Evolutionary conservation across 768 basidiomycete genomes (phyloP).

Genomic region (Piloderma croceum): DNA sequence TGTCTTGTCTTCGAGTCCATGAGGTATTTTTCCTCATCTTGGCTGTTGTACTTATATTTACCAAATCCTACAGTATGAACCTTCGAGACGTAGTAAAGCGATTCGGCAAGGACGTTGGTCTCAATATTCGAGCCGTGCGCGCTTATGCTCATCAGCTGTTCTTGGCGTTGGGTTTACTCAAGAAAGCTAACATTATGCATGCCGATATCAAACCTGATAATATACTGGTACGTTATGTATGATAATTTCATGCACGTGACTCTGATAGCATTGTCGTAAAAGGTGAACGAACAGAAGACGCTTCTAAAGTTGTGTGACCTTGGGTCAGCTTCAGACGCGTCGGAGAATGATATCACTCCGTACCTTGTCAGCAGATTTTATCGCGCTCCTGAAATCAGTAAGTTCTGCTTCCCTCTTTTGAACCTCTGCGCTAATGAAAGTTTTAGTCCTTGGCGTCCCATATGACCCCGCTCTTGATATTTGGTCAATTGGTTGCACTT

Average conservation of each 20-base stretch:
- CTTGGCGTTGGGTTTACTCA: constrained; percentile 75
- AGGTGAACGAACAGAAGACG: constrained; percentile 96
- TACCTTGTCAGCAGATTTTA: constrained; percentile 98
- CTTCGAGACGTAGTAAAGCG: constrained; percentile 82
- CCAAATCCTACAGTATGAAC: not conserved
- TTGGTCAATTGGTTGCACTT: constrained; percentile 96
- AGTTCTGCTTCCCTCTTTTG: constrained; percentile 22
- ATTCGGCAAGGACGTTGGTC: constrained; percentile 95
- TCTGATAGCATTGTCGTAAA: constrained; percentile 1
- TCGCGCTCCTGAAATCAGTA: constrained; percentile 97
- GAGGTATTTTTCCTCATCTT: constrained; percentile 48
- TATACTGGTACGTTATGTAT: constrained; percentile 36
- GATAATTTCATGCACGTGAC: not conserved
- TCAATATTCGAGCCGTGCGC: constrained; percentile 95
- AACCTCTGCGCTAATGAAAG: not conserved
- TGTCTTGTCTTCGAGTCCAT: constrained; percentile 94
- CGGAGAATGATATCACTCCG: constrained; percentile 95
- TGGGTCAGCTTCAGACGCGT: constrained; percentile 92
- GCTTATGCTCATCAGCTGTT: constrained; percentile 98
- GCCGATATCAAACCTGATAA: constrained; percentile 99
- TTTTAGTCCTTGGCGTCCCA: constrained; percentile 84
- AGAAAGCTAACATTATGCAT: constrained; percentile 92
- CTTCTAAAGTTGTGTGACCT: constrained; percentile 92
- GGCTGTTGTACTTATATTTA: constrained; percentile 1
- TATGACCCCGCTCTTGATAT: constrained; percentile 93